A percentile compares a stretch with the other conserved stretches of the same genome.
phyloP scores from a whole-genome alignment of 805 yeast genomes.

The Wickerhamomyces kurtzmanii region DNA sequence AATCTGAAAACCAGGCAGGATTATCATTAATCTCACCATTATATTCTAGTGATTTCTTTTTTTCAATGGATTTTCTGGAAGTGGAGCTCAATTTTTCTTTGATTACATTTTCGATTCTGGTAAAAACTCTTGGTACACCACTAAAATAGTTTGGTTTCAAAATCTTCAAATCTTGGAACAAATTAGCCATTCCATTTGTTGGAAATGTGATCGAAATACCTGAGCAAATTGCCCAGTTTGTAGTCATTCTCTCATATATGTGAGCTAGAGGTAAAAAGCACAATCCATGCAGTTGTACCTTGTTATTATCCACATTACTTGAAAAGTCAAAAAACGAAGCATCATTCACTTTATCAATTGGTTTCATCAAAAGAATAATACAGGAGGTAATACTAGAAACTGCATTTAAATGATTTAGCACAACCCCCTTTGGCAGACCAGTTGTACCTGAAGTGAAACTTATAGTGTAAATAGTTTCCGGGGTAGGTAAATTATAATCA shows the following conservation, averaged over 20 bases:
- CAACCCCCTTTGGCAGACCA: conserved; percentile 66
- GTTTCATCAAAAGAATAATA: too few species aligned
- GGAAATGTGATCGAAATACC: conserved; percentile 40
- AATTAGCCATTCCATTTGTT: conserved; percentile 28
- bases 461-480: conserved; percentile 40
- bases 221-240: conserved; percentile 13
- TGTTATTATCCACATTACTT: conserved; percentile 10
- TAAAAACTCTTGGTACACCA: conserved; percentile 49
- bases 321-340: conserved; percentile 20
- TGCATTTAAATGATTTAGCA: conserved; percentile 46
- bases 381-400: conserved; percentile 62
- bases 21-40: conserved; percentile 46
- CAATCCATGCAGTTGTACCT: conserved; percentile 16
- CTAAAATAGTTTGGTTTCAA: conserved; percentile 37
- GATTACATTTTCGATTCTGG: conserved; percentile 40
- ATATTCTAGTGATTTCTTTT: too few species aligned
- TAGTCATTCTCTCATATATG: conserved; percentile 32
- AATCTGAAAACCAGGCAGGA: conserved; percentile 70
- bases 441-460: conserved; percentile 61
- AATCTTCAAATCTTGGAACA: conserved; percentile 38
- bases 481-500: conserved; percentile 23
- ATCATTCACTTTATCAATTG: too few species aligned
- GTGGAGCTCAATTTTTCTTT: conserved; percentile 12
- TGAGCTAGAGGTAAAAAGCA: conserved; percentile 43
- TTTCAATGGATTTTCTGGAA: too few species aligned